These are phyloP conservation scores for Albizia julibrissin DNA, from an alignment of 306 rosid species.

Conservation along the genomic window DNA sequence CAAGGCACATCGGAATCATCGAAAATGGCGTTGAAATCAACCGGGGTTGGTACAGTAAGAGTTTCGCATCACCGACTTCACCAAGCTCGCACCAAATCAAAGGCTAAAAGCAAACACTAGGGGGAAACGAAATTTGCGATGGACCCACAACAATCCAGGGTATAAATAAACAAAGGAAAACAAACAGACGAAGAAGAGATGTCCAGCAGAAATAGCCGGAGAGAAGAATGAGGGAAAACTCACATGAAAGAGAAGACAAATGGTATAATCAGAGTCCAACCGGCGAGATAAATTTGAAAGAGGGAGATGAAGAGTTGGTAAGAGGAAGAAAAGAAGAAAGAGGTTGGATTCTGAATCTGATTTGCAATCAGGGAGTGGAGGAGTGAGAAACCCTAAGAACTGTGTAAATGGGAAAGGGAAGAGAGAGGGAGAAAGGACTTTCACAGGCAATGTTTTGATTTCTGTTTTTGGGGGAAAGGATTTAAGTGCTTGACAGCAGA, in stretches of 20 bases:
- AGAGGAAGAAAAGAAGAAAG: slow-evolving; percentile 9
- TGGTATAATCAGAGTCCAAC: slow-evolving; percentile 32
- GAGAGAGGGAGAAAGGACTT: neutral
- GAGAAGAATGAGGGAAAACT: slow-evolving; percentile 28
- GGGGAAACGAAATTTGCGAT: neutral
- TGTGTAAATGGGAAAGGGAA: neutral
- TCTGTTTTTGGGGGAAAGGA: neutral
- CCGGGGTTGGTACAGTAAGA: slow-evolving; percentile 15
- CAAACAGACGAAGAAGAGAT: neutral
- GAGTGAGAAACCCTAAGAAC: slow-evolving; percentile 36
- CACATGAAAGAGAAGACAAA: slow-evolving; percentile 31
- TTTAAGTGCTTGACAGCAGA: slow-evolving; percentile 51
- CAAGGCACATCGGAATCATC: slow-evolving; percentile 52
- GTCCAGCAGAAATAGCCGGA: neutral
- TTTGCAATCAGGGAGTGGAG: slow-evolving; percentile 29
- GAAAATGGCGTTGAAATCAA: slow-evolving; percentile 39
- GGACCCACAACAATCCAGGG: slow-evolving; percentile 11
- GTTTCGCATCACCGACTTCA: slow-evolving; percentile 21
- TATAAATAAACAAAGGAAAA: neutral
- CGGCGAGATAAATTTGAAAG: slow-evolving; percentile 37
- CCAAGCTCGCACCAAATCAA: slow-evolving; percentile 26
- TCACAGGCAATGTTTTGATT: neutral
- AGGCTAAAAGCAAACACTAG: slow-evolving; percentile 10
- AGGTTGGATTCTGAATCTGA: slow-evolving; percentile 61
- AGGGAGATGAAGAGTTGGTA: neutral